These are phyloP conservation scores for Luvunga scandens DNA, from an alignment of 345 rosid genomes.

Conservation along the genomic window DNA sequence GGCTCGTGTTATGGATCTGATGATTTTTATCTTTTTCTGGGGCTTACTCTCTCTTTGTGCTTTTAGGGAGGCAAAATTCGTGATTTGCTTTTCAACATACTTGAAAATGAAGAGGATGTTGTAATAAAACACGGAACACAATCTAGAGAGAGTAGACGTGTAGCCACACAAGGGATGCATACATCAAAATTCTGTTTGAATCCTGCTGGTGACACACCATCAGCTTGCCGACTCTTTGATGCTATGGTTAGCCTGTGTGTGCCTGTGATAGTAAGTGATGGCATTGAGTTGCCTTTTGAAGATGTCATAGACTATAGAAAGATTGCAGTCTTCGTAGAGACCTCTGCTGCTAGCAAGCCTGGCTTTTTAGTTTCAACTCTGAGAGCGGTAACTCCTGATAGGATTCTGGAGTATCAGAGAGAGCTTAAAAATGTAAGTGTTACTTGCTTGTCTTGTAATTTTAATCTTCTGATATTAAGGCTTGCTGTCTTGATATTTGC, in stretches of 20 bases:
- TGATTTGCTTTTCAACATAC: conserved; percentile 80
- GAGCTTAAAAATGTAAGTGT: conserved; percentile 58
- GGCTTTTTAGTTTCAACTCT: conserved; percentile 65
- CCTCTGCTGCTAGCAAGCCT: conserved; percentile 57
- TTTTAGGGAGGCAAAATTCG: conserved; percentile 93
- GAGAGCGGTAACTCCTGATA: conserved; percentile 47
- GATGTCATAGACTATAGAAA: conserved; percentile 83
- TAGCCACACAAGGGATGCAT: conserved; percentile 90
- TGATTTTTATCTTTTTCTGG: conserved; percentile 3
- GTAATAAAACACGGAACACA: conserved; percentile 90
- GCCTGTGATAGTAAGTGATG: conserved; percentile 86
- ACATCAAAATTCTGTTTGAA: conserved; percentile 91
- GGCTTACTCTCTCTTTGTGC: background rate
- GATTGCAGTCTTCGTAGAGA: conserved; percentile 76
- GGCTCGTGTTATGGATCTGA: conserved; percentile 7
- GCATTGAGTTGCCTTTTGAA: conserved; percentile 94
- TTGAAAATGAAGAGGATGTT: conserved; percentile 80
- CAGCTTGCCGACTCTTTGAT: conserved; percentile 97
- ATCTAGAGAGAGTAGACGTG: conserved; percentile 91
- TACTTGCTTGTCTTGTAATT: background rate
- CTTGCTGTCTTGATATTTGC: background rate
- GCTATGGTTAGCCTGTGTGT: conserved; percentile 95
- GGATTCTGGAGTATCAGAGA: conserved; percentile 73
- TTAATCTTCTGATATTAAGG: background rate
- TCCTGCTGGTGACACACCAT: conserved; percentile 99